Conservation (phyloP, 2,329 filamentous ascomycete genomes). For the Tolypocladium album region DNA sequence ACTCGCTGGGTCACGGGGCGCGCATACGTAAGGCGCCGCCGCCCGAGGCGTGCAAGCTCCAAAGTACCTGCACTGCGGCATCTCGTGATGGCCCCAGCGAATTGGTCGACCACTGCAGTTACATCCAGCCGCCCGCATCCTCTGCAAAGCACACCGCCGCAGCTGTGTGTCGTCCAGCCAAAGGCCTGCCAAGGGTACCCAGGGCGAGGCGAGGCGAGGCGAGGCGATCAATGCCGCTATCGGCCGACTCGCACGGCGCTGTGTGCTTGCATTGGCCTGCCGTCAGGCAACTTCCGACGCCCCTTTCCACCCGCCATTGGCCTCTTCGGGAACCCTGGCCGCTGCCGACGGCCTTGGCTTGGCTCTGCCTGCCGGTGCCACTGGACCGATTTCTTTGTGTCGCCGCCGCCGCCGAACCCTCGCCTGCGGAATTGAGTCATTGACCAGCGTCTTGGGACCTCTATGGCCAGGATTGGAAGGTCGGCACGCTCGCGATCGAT, state of each 20-base stretch:
- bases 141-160: neutral
- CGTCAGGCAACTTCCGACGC: neutral
- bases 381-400: neutral
- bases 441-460: neutral
- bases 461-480: neutral
- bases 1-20: neutral
- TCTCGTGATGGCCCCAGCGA: neutral
- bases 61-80: neutral
- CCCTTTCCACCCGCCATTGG: neutral
- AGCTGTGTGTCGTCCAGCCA: neutral
- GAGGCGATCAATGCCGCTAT: neutral
- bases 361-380: neutral
- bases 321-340: neutral
- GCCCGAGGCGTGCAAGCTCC: neutral
- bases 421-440: neutral
- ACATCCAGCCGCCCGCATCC: neutral
- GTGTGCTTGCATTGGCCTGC: neutral
- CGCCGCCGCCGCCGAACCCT: neutral
- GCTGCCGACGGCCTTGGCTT: neutral
- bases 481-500: neutral
- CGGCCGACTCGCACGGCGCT: neutral
- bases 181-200: neutral
- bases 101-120: neutral
- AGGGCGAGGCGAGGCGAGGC: neutral
- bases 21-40: neutral